Evolutionary conservation across 1,139 yeast genomes (phyloP).

Genomic region (Taphrina betulina): DNA sequence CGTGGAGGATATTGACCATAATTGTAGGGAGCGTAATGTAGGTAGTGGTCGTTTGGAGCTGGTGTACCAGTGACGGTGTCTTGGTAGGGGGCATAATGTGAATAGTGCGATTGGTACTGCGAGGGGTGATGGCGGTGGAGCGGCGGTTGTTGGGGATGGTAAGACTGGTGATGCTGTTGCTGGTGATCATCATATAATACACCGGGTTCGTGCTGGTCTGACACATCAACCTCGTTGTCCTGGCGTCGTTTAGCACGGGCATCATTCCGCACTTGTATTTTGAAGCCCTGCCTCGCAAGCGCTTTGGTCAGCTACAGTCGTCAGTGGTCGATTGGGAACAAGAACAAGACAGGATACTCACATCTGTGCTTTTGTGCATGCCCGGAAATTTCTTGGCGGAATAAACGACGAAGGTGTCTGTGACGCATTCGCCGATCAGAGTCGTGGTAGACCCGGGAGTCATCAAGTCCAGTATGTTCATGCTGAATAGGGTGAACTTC

Average conservation of each 20-base stretch:
- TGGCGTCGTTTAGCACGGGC: too few relatives aligned
- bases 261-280: conserved; percentile 8
- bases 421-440: conserved; percentile 38
- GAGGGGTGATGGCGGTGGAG: too few relatives aligned
- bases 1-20: too few relatives aligned
- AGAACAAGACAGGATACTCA: neutral
- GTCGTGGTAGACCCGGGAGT: conserved; percentile 1
- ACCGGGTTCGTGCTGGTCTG: too few relatives aligned
- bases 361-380: conserved; percentile 33
- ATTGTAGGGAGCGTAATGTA: too few relatives aligned
- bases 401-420: conserved; percentile 43
- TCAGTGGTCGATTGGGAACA: neutral
- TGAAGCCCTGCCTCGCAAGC: conserved; percentile 17
- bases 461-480: neutral
- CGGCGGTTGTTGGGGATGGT: too few relatives aligned
- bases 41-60: too few relatives aligned
- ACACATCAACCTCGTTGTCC: too few relatives aligned
- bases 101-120: too few relatives aligned
- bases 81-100: too few relatives aligned
- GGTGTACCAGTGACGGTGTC: too few relatives aligned
- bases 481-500: conserved; percentile 41
- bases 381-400: conserved; percentile 47
- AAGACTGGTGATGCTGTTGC: neutral
- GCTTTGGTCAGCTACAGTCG: conserved; percentile 17
- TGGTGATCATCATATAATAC: neutral